These are phyloP conservation scores for Epichloe baconii DNA, from an alignment of 2,329 filamentous ascomycete genomes.

Conservation along the genomic window DNA sequence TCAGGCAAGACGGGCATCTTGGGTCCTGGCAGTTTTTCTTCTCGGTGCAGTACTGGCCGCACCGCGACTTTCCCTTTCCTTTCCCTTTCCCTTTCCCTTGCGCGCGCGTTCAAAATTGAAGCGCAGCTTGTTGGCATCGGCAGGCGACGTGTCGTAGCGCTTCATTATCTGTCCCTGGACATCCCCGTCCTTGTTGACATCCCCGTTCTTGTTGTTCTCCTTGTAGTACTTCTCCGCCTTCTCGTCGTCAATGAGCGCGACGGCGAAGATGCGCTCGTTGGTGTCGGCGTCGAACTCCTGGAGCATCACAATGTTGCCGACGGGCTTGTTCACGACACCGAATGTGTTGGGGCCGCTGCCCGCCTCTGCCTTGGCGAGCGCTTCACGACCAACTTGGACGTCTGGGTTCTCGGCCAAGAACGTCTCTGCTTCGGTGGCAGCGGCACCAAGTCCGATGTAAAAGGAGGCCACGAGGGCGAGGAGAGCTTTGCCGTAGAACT, in stretches of 20 bases:
- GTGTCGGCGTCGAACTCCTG: constrained; percentile 9
- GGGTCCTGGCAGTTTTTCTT: too few relatives aligned
- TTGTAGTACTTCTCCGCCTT: constrained; percentile 7
- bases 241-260: constrained; percentile 7
- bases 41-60: constrained; percentile 8
- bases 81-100: too few relatives aligned
- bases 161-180: neutral
- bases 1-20: constrained; percentile 5
- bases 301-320: constrained; percentile 6
- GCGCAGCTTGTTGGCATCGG: neutral
- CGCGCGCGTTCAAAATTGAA: constrained; percentile 5
- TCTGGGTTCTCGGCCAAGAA: constrained; percentile 8
- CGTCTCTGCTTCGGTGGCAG: neutral
- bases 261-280: constrained; percentile 7
- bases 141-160: neutral
- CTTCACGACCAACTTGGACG: constrained; percentile 7
- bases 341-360: constrained; percentile 7
- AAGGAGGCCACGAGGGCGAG: neutral
- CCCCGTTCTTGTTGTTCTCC: constrained; percentile 5
- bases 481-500: constrained; percentile 1
- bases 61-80: too few relatives aligned
- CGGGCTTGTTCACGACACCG: constrained; percentile 8
- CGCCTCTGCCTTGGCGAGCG: constrained; percentile 4
- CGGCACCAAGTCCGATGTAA: neutral
- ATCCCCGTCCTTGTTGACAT: constrained; percentile 2